Percentiles rank a stretch among this genome's conserved stretches.
These are phyloP conservation scores for Boletus rubroflammeus DNA, from an alignment of 768 basidiomycete species.

Conservation along the genomic window DNA sequence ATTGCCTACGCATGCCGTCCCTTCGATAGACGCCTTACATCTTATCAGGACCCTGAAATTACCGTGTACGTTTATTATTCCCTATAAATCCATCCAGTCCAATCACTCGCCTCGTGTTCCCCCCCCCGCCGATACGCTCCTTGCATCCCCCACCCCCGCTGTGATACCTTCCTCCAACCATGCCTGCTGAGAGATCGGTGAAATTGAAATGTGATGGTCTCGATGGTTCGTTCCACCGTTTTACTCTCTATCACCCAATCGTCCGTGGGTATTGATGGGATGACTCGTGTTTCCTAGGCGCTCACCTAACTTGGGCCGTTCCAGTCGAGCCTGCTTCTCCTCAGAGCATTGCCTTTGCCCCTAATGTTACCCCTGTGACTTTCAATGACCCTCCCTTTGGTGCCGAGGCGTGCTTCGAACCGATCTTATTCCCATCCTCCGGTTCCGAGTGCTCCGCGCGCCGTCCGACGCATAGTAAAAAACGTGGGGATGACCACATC, in stretches of 20 bases:
- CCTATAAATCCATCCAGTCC: constrained; percentile 29
- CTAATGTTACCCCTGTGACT: constrained; percentile 55
- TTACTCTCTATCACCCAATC: not conserved
- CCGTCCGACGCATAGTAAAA: constrained; percentile 57
- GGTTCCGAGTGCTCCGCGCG: constrained; percentile 34
- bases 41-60: constrained; percentile 33
- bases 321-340: constrained; percentile 39
- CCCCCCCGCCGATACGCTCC: constrained; percentile 23
- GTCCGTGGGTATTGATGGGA: constrained; percentile 8
- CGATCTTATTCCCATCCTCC: constrained; percentile 57
- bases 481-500: constrained; percentile 72
- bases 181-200: constrained; percentile 48
- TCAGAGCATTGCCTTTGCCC: constrained; percentile 51
- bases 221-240: constrained; percentile 33
- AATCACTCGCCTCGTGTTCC: constrained; percentile 22
- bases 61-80: constrained; percentile 33
- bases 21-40: constrained; percentile 29
- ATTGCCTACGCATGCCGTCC: constrained; percentile 30
- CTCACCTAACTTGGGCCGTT: constrained; percentile 45
- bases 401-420: constrained; percentile 37
- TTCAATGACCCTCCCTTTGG: constrained; percentile 47
- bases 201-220: constrained; percentile 30
- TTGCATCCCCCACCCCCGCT: constrained; percentile 9
- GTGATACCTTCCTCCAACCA: constrained; percentile 31
- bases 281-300: constrained; percentile 29